A percentile compares a stretch with the other conserved stretches of the same genome.
Evolutionary conservation across 805 yeast genomes (phyloP).

Genomic region (Candida golubevii): DNA sequence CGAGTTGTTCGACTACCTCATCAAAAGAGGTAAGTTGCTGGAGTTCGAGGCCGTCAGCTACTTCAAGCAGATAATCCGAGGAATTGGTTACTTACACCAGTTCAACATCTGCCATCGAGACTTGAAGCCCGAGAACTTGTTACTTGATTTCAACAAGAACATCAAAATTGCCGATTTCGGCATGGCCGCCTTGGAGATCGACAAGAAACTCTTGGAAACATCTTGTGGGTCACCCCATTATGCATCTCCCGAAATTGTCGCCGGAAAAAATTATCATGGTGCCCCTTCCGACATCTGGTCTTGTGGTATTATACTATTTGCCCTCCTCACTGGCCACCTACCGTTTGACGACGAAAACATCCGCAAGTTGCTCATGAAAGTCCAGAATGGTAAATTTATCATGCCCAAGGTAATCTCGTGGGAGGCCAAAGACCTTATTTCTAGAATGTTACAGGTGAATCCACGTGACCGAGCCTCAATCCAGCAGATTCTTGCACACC

Average conservation of each 20-base stretch:
- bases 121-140: slow-evolving; percentile 74
- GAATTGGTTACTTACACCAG: slow-evolving; percentile 80
- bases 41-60: slow-evolving; percentile 88
- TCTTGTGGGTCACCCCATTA: slow-evolving; percentile 98
- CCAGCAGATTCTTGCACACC: slow-evolving; percentile 72
- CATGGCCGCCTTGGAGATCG: slow-evolving; percentile 94
- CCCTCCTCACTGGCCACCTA: slow-evolving; percentile 87
- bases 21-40: slow-evolving; percentile 81
- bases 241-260: slow-evolving; percentile 96
- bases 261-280: slow-evolving; percentile 93
- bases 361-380: slow-evolving; percentile 79
- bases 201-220: slow-evolving; percentile 79
- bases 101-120: slow-evolving; percentile 87
- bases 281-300: slow-evolving; percentile 98
- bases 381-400: slow-evolving; percentile 80
- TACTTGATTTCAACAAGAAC: slow-evolving; percentile 76
- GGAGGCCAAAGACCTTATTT: slow-evolving; percentile 85
- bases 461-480: slow-evolving; percentile 79
- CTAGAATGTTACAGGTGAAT: slow-evolving; percentile 75
- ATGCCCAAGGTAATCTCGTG: slow-evolving; percentile 76
- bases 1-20: slow-evolving; percentile 86
- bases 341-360: slow-evolving; percentile 98
- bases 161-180: slow-evolving; percentile 98
- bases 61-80: slow-evolving; percentile 80
- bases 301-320: slow-evolving; percentile 92